phyloP scores from a whole-genome alignment of 768 basidiomycete species.

The Lactarius hatsudake region DNA sequence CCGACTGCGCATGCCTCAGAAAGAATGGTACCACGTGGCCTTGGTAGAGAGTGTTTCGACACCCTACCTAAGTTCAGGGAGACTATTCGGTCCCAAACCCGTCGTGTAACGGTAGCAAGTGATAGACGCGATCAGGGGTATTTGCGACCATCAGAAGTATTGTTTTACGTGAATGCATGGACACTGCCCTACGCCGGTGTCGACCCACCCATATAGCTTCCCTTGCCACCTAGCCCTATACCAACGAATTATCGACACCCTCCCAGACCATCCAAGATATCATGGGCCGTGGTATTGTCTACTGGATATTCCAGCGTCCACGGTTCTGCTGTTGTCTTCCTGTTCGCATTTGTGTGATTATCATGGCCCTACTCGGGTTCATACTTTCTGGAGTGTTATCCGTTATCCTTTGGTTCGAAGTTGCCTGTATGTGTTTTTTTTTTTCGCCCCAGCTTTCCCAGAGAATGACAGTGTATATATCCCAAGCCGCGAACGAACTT shows the following conservation, averaged over 20 bases:
- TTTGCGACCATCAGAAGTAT: background rate
- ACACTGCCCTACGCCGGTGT: background rate
- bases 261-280: background rate
- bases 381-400: slow-evolving; percentile 53
- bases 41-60: too few relatives aligned
- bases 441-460: slow-evolving; percentile 31
- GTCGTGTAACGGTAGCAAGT: background rate
- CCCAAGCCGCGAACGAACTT: slow-evolving; percentile 20
- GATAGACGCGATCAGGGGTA: background rate
- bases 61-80: background rate
- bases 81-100: background rate
- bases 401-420: slow-evolving; percentile 59
- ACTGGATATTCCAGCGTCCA: slow-evolving; percentile 25
- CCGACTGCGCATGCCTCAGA: background rate
- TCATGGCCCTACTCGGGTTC: slow-evolving; percentile 53
- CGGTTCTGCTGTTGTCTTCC: slow-evolving; percentile 64
- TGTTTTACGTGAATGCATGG: background rate
- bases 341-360: slow-evolving; percentile 57
- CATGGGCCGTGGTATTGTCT: slow-evolving; percentile 22
- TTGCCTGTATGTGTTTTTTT: slow-evolving; percentile 47
- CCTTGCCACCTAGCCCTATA: background rate
- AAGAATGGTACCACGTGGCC: background rate
- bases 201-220: background rate
- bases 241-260: background rate
- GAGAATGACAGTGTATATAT: slow-evolving; percentile 32